Evolutionary conservation across 139 green algal species (phyloP), one percentile per base, ranked within the genome.

Genomic region (Asterochloris sp.): DNA sequence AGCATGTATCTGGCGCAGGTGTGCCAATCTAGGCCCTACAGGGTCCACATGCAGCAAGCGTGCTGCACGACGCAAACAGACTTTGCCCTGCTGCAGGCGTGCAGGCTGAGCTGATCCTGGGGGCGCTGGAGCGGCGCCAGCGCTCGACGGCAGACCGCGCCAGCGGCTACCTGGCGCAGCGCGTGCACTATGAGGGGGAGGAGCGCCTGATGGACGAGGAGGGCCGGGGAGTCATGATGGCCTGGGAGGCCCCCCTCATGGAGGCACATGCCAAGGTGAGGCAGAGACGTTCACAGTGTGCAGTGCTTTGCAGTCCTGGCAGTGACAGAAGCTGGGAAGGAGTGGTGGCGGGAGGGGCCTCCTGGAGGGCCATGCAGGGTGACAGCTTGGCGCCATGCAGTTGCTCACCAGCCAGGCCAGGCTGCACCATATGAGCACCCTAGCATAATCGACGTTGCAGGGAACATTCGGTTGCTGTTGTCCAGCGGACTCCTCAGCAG

Each of bases 211-310:
- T 98, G 63, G 96, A 98, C 85, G 92, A 90, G 14, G 88, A 97
- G 15, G 89, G 91, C 11, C 92, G 97, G 60, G 96, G 90, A 0
- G 96, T 99, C 26, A 99, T 99, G 96, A 99, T 99, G 96, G 88
- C 88, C 0, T 99, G 96, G 96, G 96, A 91, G 80, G 54, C 74
- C 13, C 94, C 95, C 0, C 89, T 99, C 9, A 99, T 99, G 97
- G 79, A 94, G 69, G 83, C 87, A 6, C 96, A 99, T 85, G 95
- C 96, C 2, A 81, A 81, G 62, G 77, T 74, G 26, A 15, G 13
- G 38, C 38, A 54, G 4, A 10, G 38, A 10, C 6, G 38, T 54
- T 54, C 38, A 54, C 38, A n/a, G n/a, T n/a, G n/a, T n/a, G n/a
- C n/a, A n/a, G n/a, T n/a, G n/a, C n/a, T n/a, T n/a, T n/a, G n/a